Evolutionary conservation across 2,329 filamentous ascomycete genomes (phyloP), one percentile per base, ranked within the genome.

Genomic region (Diaporthe longicolla): DNA sequence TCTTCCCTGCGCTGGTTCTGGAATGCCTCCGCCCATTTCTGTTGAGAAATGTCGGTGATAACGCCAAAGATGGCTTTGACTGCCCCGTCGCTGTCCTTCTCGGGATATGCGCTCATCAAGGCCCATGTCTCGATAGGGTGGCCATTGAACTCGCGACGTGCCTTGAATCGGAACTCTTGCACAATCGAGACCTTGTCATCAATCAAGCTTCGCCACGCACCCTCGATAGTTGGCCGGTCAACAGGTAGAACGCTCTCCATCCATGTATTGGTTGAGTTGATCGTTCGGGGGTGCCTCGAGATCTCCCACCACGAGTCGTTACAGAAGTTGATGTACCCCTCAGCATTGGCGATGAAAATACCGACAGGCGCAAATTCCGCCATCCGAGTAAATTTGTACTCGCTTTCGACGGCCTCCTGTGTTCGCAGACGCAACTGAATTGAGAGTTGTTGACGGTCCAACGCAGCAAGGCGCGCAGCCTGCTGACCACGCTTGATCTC

Each of bases 291-390:
- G 71, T 94, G 91, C 45, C 92, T 86, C 0, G 93, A 93, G 45
- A 95, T 93, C 76, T 90, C 87, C 88, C 88, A 91, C 89, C 90
- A 97, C 80, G 93, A 94, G 76, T 95, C 93, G 80, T 97, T 97
- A 80, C 92, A 94, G 80, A 94, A 97, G 13, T 89, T 93, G 78
- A 97, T 93, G 32, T 88, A 85, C 4, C 94, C 94, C 54, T 86
- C 82, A 0, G 89, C 87, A 79, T 95, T 89, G n/a, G 93, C 93
- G 77, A 97, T 95, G 81, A 96, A 96, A 84, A 97, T 93, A 37
- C 94, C 94, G 1, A 95, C 94, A 0, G 94, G 94, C 0, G 93
- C 93, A 76, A 95, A 94, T 79, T 95, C 94, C 3, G 94, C 93
- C 93, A 97, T 95, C 58, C 93, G 88, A 0, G 93, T 94, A 80